Conservation (phyloP, 2,329 filamentous ascomycete species). For the Verticillium longisporum region DNA sequence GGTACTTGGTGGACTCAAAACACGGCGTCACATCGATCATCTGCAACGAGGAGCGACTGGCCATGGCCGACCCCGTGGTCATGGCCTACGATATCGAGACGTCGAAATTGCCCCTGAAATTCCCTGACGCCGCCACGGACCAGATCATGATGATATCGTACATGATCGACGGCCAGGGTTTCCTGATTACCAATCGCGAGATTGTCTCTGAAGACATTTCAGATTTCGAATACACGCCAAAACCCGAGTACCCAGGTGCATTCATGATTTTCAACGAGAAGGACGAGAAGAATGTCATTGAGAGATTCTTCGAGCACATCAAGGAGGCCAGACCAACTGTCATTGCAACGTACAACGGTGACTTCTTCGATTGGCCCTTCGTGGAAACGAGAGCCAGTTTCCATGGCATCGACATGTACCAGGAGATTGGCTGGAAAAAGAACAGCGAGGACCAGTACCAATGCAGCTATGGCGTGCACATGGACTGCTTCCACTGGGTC, state of each 20-base stretch:
- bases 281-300: conserved; percentile 79
- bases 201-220: conserved; percentile 96
- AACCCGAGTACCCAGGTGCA: conserved; percentile 86
- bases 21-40: conserved; percentile 80
- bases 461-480: conserved; percentile 91
- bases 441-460: conserved; percentile 95
- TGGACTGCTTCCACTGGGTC: conserved; percentile 99
- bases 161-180: conserved; percentile 98
- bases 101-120: conserved; percentile 90
- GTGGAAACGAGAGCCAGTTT: conserved; percentile 90
- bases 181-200: conserved; percentile 94
- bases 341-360: conserved; percentile 99
- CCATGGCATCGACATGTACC: conserved; percentile 98
- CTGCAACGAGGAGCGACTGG: conserved; percentile 79
- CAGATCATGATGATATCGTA: conserved; percentile 99
- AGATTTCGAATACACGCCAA: conserved; percentile 98
- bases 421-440: conserved; percentile 93
- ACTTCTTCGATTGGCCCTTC: conserved; percentile 99
- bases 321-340: conserved; percentile 93
- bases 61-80: conserved; percentile 91
- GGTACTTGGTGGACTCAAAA: conserved; percentile 94
- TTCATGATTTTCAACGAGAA: conserved; percentile 99
- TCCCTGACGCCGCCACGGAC: conserved; percentile 88
- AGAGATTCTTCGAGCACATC: conserved; percentile 91
- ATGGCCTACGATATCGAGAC: conserved; percentile 99